Conservation (phyloP, 106 monocot genomes). For the Ottelia alismoides region DNA sequence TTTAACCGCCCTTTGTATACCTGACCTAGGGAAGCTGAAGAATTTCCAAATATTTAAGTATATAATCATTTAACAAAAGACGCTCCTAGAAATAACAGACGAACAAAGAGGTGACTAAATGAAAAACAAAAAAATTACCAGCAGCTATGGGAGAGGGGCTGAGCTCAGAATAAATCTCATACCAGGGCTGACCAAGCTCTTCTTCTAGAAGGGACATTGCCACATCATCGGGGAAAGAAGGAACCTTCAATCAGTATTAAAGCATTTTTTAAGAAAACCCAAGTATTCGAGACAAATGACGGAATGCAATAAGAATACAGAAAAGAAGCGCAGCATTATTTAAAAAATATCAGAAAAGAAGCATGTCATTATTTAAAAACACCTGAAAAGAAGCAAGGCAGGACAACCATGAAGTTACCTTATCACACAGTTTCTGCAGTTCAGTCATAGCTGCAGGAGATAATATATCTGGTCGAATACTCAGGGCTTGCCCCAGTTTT, state of each 20-base stretch:
- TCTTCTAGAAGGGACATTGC: slow-evolving; percentile 90
- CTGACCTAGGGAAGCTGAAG: slow-evolving; percentile 93
- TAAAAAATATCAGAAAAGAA: no score
- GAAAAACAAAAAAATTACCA: slow-evolving; percentile 30
- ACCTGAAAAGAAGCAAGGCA: slow-evolving; percentile 1
- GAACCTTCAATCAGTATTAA: slow-evolving; percentile 53
- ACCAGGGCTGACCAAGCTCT: slow-evolving; percentile 94
- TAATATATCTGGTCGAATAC: slow-evolving; percentile 95
- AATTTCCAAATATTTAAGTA: background rate
- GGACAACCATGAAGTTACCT: no score
- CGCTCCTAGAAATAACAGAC: background rate
- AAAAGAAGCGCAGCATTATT: no score
- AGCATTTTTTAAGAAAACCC: no score
- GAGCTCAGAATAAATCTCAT: slow-evolving; percentile 76
- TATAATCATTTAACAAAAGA: background rate
- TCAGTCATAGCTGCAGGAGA: slow-evolving; percentile 98
- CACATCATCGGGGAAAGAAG: slow-evolving; percentile 94
- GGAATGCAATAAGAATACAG: no score
- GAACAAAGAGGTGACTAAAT: background rate
- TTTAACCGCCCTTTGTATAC: slow-evolving; percentile 93
- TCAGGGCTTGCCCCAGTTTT: slow-evolving; percentile 96
- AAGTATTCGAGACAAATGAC: no score
- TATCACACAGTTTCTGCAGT: slow-evolving; percentile 97
- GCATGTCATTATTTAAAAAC: no score
- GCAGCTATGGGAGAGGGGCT: slow-evolving; percentile 92